These are phyloP conservation scores for Obelidium mucronatum DNA, from an alignment of 192 early-diverging fungal genomes.

Conservation along the genomic window DNA sequence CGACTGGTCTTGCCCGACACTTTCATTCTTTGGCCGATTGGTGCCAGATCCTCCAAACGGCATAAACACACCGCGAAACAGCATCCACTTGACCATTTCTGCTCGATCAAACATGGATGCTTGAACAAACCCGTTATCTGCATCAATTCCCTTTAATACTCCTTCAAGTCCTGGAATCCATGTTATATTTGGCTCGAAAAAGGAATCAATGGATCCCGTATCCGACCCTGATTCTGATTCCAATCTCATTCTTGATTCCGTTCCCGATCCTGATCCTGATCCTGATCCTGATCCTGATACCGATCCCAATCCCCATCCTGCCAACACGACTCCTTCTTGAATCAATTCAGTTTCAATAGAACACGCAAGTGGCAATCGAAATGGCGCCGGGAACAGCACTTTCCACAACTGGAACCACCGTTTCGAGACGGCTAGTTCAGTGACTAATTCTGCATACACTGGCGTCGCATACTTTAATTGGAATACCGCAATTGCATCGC, in stretches of 20 bases:
- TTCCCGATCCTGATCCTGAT: neutral
- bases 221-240: neutral
- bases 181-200: too few relatives aligned
- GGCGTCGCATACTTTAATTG: conserved; percentile 6
- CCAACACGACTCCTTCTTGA: conserved; percentile 14
- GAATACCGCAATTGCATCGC: conserved; percentile 12
- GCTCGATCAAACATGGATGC: conserved; percentile 29
- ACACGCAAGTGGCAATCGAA: neutral
- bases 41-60: neutral
- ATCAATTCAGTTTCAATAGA: neutral
- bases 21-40: neutral
- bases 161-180: neutral
- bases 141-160: neutral
- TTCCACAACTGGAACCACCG: conserved; percentile 9
- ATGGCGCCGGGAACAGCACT: neutral
- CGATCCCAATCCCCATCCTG: conserved; percentile 10
- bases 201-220: too few relatives aligned
- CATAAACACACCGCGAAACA: conserved; percentile 8
- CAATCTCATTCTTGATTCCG: neutral
- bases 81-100: conserved; percentile 16
- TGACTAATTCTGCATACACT: conserved; percentile 2
- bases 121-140: conserved; percentile 22
- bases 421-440: conserved; percentile 8
- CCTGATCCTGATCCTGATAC: neutral
- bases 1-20: too few relatives aligned